Percentiles rank a stretch among this genome's conserved stretches.
phyloP scores from a whole-genome alignment of 805 yeast genomes.

The Wickerhamomyces queroliae region DNA sequence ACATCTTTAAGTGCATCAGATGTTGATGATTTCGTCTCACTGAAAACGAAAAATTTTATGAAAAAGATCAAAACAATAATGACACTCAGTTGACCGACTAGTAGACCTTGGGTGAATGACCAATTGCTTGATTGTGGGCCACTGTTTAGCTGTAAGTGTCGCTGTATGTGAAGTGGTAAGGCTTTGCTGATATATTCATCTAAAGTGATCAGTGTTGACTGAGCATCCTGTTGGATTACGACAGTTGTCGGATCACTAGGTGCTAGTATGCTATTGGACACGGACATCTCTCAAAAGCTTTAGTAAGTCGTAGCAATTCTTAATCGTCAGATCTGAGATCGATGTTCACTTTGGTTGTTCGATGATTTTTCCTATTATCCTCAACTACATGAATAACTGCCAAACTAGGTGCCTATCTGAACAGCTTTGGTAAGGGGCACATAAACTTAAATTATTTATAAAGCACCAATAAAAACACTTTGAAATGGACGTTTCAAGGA shows the following conservation, averaged over 20 bases:
- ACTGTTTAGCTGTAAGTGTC: conserved; percentile 22
- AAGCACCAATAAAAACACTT: no score
- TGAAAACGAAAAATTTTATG: conserved; percentile 70
- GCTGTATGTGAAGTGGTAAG: conserved; percentile 29
- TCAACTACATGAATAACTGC: no score
- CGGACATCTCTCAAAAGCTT: neutral
- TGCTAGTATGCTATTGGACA: neutral
- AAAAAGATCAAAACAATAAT: conserved; percentile 56
- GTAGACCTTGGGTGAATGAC: conserved; percentile 75
- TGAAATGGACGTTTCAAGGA: no score
- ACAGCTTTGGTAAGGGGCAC: no score
- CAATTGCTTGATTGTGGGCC: conserved; percentile 28
- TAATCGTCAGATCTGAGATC: neutral
- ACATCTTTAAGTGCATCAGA: conserved; percentile 18
- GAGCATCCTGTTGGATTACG: conserved; percentile 16
- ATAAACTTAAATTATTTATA: no score
- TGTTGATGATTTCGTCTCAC: conserved; percentile 41
- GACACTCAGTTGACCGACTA: conserved; percentile 71
- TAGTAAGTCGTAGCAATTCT: neutral
- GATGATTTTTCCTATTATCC: no score
- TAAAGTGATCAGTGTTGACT: conserved; percentile 25
- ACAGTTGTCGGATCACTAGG: conserved; percentile 13
- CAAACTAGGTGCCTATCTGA: no score
- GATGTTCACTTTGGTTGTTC: no score
- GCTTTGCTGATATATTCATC: conserved; percentile 32